Evolutionary conservation across 2,329 filamentous ascomycete species (phyloP).

Genomic region (Phialophora verrucosa): DNA sequence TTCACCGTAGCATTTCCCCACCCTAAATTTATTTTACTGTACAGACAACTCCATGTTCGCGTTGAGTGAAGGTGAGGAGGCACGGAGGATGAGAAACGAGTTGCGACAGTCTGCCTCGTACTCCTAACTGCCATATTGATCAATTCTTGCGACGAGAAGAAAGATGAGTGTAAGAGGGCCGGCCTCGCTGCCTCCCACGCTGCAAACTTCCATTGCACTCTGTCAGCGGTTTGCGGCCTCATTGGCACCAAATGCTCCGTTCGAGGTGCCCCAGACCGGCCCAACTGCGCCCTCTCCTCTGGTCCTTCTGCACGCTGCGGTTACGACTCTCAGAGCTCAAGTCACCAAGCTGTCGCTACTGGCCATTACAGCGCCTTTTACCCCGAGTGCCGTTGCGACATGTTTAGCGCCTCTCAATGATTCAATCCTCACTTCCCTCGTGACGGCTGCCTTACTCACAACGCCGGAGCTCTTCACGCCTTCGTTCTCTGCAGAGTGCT

Average conservation of each 20-base stretch:
- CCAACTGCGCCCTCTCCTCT: conserved; percentile 54
- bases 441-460: conserved; percentile 72
- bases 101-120: background rate
- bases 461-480: conserved; percentile 65
- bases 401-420: conserved; percentile 75
- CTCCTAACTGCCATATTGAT: background rate
- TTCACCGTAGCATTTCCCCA: background rate
- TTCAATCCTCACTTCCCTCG: conserved; percentile 74
- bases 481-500: conserved; percentile 68
- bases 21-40: background rate
- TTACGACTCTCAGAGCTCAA: conserved; percentile 77
- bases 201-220: conserved; percentile 31
- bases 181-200: conserved; percentile 30
- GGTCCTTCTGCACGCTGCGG: conserved; percentile 71
- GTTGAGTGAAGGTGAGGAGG: background rate
- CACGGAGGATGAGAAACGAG: too few relatives aligned
- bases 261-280: conserved; percentile 22
- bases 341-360: conserved; percentile 86
- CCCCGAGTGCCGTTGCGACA: conserved; percentile 72
- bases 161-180: background rate
- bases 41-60: too few relatives aligned
- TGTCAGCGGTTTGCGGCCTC: conserved; percentile 34
- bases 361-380: conserved; percentile 85
- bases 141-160: too few relatives aligned
- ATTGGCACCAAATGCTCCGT: conserved; percentile 24